Evolutionary conservation across 169 alveolate species (phyloP), one percentile per base, ranked within the genome.

Genomic region (Plasmodium malariae): DNA sequence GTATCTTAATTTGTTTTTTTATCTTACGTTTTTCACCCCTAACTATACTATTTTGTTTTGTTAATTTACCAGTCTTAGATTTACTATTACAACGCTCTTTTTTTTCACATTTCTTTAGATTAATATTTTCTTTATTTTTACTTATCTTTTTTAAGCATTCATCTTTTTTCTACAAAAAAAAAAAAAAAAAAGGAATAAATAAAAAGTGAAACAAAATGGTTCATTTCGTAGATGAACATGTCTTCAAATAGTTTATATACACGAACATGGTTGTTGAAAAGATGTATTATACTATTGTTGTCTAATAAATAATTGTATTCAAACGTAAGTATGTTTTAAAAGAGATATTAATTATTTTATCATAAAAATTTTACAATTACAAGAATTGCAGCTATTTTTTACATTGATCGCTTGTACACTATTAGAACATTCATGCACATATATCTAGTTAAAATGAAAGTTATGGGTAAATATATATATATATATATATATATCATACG

Each of bases 81-180:
- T 30, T 54, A 37, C 19, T 69, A 76, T 43, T 76, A 69, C 24
- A 28, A n/a, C 32, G 24, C 48, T 74, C 60, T 24, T 37, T 59
- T 55, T 76, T 76, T 63, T 19, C 60, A 55, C 74, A 19, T 49
- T 76, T 62, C 21, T 12, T 51, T 12, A 24, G 26, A 45, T 76
- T 76, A 40, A 3, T 68, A 45, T 54, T 76, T 45, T 62, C 45
- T 60, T 34, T 63, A 30, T 40, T 76, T 48, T 60, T 54, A 34
- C 32, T 43, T 62, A 24, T 19, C 48, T 28, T 62, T 76, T 76
- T 37, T 62, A 54, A 45, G 71, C 67, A 26, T 60, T 76, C 89
- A 62, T 60, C 78, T 19, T 76, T 55, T 76, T 76, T 60, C 89
- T 76, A 51, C 67, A 60, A 36, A 76, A 76, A 40, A 54, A 21